Conservation (phyloP, 2,329 filamentous ascomycete species). For the Pseudohalonectria lignicola region DNA sequence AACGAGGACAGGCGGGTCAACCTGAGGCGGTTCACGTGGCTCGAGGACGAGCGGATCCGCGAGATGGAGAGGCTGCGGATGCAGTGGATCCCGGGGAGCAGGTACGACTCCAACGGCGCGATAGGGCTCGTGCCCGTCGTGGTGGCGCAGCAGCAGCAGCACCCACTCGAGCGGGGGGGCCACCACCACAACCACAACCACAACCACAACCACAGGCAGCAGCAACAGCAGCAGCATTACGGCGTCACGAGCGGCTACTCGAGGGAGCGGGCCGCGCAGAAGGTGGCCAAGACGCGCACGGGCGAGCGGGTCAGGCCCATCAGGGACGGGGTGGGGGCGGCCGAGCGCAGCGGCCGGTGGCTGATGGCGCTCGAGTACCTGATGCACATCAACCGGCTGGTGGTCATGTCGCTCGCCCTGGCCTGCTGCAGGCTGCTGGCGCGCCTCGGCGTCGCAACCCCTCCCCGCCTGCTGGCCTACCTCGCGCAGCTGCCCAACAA, state of each 20-base stretch:
- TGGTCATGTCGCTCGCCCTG: constrained; percentile 47
- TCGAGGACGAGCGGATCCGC: constrained; percentile 74
- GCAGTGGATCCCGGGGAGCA: constrained; percentile 36
- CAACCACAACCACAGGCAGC: no score
- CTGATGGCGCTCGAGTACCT: constrained; percentile 67
- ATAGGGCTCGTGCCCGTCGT: constrained; percentile 45
- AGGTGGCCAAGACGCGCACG: constrained; percentile 32
- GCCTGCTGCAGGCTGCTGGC: constrained; percentile 41
- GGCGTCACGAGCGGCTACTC: constrained; percentile 48
- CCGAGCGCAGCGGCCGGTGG: constrained; percentile 71
- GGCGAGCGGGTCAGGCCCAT: constrained; percentile 27
- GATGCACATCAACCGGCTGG: constrained; percentile 58
- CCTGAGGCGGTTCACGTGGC: constrained; percentile 71
- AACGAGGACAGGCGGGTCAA: constrained; percentile 74
- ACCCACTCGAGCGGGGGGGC: constrained; percentile 2
- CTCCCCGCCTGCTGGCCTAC: constrained; percentile 53
- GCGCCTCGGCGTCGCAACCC: constrained; percentile 46
- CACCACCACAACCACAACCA: no score
- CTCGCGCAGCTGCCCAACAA: constrained; percentile 31
- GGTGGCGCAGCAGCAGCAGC: constrained; percentile 26
- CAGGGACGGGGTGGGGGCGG: constrained; percentile 62
- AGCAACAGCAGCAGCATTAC: no score
- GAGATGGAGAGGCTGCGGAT: constrained; percentile 57
- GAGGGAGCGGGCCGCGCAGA: constrained; percentile 57
- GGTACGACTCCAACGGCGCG: constrained; percentile 40